Conservation (phyloP, 2,329 filamentous ascomycete species). For the Ampelomyces quisqualis region DNA sequence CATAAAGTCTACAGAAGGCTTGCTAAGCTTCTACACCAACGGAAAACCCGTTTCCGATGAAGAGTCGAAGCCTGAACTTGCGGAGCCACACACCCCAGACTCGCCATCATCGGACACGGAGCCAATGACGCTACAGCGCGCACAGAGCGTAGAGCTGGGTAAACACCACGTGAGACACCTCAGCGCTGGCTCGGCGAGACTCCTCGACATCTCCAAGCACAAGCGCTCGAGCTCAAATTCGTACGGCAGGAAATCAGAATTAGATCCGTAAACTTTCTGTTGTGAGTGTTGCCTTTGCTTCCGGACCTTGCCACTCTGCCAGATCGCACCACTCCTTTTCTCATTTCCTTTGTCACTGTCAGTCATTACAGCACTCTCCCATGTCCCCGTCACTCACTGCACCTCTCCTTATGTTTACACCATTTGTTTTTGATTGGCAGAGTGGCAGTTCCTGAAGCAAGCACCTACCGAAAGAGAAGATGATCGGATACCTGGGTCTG, state of each 20-base stretch:
- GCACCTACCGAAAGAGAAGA: background rate
- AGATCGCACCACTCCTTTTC: conserved; percentile 38
- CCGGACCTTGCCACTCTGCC: conserved; percentile 29
- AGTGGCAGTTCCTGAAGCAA: conserved; percentile 14
- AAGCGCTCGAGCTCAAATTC: conserved; percentile 38
- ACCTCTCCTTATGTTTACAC: conserved; percentile 25
- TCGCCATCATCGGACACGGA: conserved; percentile 35
- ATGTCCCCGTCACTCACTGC: conserved; percentile 30
- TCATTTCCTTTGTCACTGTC: conserved; percentile 40
- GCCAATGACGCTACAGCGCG: conserved; percentile 56
- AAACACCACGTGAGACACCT: conserved; percentile 68
- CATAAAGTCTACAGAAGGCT: conserved; percentile 62
- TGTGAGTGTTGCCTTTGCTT: conserved; percentile 17
- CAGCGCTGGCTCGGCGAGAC: conserved; percentile 74
- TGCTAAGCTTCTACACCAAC: conserved; percentile 55
- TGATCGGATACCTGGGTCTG: background rate
- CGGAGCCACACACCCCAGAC: conserved; percentile 32
- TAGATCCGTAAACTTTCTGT: conserved; percentile 21
- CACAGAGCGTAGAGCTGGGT: conserved; percentile 69
- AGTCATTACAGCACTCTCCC: conserved; percentile 25
- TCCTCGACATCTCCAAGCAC: conserved; percentile 60
- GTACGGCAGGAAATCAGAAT: conserved; percentile 23
- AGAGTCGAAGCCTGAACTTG: conserved; percentile 33
- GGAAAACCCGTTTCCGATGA: conserved; percentile 29
- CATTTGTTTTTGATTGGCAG: conserved; percentile 24